Base-by-base conservation (phyloP, 345 rosid species). In the Lumnitzera littorea region DNA sequence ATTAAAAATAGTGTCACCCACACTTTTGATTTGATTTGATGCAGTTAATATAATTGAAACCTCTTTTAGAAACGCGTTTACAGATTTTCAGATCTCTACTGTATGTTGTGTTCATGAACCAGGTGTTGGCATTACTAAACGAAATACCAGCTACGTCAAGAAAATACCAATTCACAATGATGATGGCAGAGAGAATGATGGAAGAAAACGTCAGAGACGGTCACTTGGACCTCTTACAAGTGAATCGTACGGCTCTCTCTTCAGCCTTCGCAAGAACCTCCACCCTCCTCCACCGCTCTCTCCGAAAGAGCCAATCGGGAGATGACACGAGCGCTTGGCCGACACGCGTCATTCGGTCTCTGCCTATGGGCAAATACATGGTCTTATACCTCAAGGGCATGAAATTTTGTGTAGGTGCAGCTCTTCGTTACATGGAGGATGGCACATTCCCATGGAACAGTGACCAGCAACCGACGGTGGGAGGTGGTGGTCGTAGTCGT, bases 151-250 rank as follows among this genome's bases (percentile, higher is more conserved):
- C 85, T 14, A 74, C 77, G 4, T 83, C 95, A 63, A 69, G 81
- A 54, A 90, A 87, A 68, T 90, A 85, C 80, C 95, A 82, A 50
- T 85, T 82, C 54, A 72, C 85, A 58, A 69, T 83, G 87, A 71
- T 82, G 56, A 80, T 87, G 97, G 92, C 88, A 0, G 92, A 85
- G 64, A 82, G 79, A 68, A 83, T 85, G 63, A 74, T 90, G 88
- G 90, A 85, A 50, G 97, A 83, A 3, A 87, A 90, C 53, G 78
- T 81, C 52, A 59, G 70, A 12, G 69, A 77, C 46, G 70, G 76
- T 55, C 70, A 80, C 51, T 17, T n/a, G 24, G 83, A 82, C 14
- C 84, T 90, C 23, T 63, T 79, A 23, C 62, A 78, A 11, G 83
- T 90, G 52, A 90, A 87, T 49, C 74, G 84, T 13, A 55, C 17